A percentile compares a stretch with the other conserved stretches of the same genome.
Conservation (phyloP, 176 grass and related monocot species). For the Poa pratensis region DNA sequence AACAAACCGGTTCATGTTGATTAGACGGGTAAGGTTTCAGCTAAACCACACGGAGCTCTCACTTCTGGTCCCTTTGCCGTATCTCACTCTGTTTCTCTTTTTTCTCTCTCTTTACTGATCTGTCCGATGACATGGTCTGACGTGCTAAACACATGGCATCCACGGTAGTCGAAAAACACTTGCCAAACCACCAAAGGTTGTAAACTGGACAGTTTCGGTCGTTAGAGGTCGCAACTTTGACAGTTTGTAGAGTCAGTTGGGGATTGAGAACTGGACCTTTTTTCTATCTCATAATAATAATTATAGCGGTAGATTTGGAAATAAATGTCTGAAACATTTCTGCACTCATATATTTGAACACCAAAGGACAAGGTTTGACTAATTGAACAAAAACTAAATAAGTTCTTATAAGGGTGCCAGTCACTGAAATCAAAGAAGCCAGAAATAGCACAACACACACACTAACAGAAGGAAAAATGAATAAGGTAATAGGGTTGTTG, state of each 20-base stretch:
- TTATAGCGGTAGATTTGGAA: background rate
- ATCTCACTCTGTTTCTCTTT: background rate
- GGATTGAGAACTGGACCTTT: background rate
- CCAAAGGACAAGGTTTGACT: background rate
- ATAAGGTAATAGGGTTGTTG: conserved; percentile 23
- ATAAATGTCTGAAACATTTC: background rate
- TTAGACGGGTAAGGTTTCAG: background rate
- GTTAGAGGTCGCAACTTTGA: background rate
- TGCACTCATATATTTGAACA: background rate
- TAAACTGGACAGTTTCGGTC: background rate
- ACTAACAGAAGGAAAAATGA: conserved; percentile 32
- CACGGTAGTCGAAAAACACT: background rate
- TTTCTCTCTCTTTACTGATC: background rate
- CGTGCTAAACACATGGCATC: background rate
- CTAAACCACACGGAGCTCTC: background rate
- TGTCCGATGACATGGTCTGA: background rate
- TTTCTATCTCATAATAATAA: conserved; percentile 14
- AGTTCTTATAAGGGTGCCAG: background rate
- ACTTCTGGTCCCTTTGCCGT: background rate
- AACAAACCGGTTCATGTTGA: background rate
- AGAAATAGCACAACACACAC: conserved; percentile 13
- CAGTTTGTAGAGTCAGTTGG: background rate
- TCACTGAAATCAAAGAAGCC: conserved; percentile 8
- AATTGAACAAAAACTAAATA: background rate
- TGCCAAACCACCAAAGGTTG: background rate